phyloP scores from a whole-genome alignment of 2,329 filamentous ascomycete genomes.

The Metarhizium brunneum region DNA sequence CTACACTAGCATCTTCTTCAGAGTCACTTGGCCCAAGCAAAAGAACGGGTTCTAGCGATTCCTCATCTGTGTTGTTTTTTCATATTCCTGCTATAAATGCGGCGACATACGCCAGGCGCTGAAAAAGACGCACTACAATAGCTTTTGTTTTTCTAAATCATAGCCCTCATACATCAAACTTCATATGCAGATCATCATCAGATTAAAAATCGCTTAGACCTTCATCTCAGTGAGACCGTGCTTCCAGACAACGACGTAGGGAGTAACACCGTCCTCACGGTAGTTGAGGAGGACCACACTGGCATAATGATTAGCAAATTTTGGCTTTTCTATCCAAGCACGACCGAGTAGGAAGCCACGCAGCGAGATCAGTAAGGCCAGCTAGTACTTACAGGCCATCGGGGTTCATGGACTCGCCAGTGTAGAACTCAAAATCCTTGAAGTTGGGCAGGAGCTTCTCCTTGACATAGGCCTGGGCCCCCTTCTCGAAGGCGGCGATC shows the following conservation, averaged over 20 bases:
- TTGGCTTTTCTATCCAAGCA: neutral
- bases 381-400: slow-evolving; percentile 72
- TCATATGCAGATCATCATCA: slow-evolving; percentile 3
- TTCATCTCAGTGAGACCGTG: slow-evolving; percentile 83
- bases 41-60: neutral
- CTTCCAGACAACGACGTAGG: slow-evolving; percentile 90
- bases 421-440: slow-evolving; percentile 94
- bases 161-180: slow-evolving; percentile 4
- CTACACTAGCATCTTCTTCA: neutral
- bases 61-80: slow-evolving; percentile 5
- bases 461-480: slow-evolving; percentile 68
- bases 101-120: slow-evolving; percentile 9
- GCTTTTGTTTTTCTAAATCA: slow-evolving; percentile 5
- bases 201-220: slow-evolving; percentile 53
- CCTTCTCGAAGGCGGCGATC: slow-evolving; percentile 71
- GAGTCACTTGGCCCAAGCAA: neutral
- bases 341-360: neutral
- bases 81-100: slow-evolving; percentile 6
- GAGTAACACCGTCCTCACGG: slow-evolving; percentile 90
- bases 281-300: slow-evolving; percentile 93
- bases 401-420: slow-evolving; percentile 84
- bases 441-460: slow-evolving; percentile 74
- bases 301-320: slow-evolving; percentile 5
- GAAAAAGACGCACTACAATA: neutral
- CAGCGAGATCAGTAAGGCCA: neutral